Percentiles rank a stretch among this genome's conserved stretches.
These are phyloP conservation scores for Sporothrix schenckii DNA, from an alignment of 2,329 filamentous ascomycete species.

Conservation along the genomic window DNA sequence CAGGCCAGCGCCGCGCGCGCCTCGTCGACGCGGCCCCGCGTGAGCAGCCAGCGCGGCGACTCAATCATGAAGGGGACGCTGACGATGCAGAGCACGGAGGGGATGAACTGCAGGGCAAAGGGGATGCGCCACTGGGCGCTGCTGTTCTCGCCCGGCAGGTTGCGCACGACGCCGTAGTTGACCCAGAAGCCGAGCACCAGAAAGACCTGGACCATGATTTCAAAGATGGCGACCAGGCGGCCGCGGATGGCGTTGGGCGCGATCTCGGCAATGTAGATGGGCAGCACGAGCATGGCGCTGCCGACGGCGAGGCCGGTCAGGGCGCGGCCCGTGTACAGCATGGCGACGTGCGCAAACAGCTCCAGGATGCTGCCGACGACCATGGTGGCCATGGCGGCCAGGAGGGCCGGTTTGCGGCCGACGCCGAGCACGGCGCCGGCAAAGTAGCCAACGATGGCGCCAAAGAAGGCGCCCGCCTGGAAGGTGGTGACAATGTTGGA, in stretches of 20 bases:
- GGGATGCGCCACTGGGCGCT: constrained; percentile 52
- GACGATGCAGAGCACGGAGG: constrained; percentile 48
- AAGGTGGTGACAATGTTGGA: constrained; percentile 48
- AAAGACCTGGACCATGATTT: constrained; percentile 59
- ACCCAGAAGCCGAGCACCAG: constrained; percentile 57
- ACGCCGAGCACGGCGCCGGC: constrained; percentile 37
- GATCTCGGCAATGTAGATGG: constrained; percentile 66
- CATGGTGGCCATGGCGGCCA: constrained; percentile 51
- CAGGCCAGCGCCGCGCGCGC: constrained; percentile 48
- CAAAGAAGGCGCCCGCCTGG: constrained; percentile 57
- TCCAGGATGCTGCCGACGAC: constrained; percentile 51
- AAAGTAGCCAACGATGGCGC: constrained; percentile 45
- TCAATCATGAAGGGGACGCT: constrained; percentile 51
- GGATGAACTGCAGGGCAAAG: constrained; percentile 53
- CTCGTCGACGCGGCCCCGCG: constrained; percentile 46
- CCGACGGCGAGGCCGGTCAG: constrained; percentile 61
- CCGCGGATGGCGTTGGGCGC: constrained; percentile 62
- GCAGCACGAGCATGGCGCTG: constrained; percentile 61
- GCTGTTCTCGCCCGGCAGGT: constrained; percentile 41
- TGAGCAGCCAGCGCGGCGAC: constrained; percentile 50
- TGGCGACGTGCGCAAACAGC: constrained; percentile 48
- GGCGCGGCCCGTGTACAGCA: constrained; percentile 58
- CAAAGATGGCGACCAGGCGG: constrained; percentile 58
- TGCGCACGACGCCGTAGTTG: constrained; percentile 48
- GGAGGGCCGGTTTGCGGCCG: constrained; percentile 55